phyloP scores from a whole-genome alignment of 441 rosid genomes.

The Jatropha multifida region DNA sequence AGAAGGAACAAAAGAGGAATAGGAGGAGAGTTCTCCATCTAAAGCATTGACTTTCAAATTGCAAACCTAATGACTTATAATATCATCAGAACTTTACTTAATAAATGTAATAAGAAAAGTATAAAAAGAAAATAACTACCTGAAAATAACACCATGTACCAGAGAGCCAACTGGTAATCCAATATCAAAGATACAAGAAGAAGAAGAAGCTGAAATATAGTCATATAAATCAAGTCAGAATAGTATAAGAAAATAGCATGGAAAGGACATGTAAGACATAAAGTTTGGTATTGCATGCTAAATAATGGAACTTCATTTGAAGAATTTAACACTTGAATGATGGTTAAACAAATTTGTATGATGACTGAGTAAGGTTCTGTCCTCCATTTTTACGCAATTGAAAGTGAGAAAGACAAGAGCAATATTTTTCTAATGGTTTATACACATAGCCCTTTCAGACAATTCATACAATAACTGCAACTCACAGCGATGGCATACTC shows the following conservation, averaged over 20 bases:
- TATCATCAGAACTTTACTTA: neutral
- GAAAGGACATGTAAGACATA: neutral
- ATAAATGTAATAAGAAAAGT: slow-evolving; percentile 4
- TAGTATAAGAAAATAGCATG: slow-evolving; percentile 2
- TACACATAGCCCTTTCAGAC: neutral
- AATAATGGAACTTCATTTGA: neutral
- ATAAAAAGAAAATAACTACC: slow-evolving; percentile 35
- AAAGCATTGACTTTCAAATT: neutral
- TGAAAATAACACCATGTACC: slow-evolving; percentile 61
- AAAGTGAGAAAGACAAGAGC: neutral
- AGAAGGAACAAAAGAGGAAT: no score
- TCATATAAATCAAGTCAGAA: slow-evolving; percentile 11
- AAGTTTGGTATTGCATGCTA: neutral
- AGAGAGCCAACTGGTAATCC: slow-evolving; percentile 75
- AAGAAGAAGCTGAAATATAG: slow-evolving; percentile 60
- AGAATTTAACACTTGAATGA: neutral
- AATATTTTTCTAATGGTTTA: neutral
- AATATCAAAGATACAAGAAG: slow-evolving; percentile 52
- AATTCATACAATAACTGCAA: neutral
- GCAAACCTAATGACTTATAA: neutral
- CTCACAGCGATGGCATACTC: neutral
- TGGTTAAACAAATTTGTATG: neutral
- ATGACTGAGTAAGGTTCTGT: neutral
- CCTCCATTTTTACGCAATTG: neutral
- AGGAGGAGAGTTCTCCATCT: no score